Evolutionary conservation across 1,284 basidiomycete species (phyloP), one percentile per base, ranked within the genome.

Genomic region (Thecaphora frezii): DNA sequence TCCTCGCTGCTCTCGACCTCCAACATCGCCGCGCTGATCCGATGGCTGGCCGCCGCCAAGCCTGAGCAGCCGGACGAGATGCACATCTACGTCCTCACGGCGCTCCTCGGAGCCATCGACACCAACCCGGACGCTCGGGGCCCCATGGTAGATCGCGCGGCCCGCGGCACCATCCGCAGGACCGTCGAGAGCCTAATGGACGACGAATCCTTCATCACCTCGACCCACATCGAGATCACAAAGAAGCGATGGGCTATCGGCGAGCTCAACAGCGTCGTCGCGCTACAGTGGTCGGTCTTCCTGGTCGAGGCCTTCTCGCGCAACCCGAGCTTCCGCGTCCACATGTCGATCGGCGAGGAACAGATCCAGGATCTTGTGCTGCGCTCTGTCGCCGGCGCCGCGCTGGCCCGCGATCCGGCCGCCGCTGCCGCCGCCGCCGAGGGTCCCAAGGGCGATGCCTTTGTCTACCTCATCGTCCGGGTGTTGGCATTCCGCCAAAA

Each of bases 271-370:
- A 88, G 90, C 1, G 84, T 86, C 0, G 77, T 93, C 3, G 81
- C 88, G 12, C 83, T 97, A 28, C 89, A 91, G 69, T 96, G 91
- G 91, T 88, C 90, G 0, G 82, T 93, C 51, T 91, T 76, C 44
- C 45, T 76, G 16, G 66, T 66, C 19, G 68, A 76, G 16, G 67
- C 71, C 5, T 59, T 74, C 49, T 59, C 65, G 9, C 57, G 61
- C 18, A 69, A 66, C 37, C 55, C 75, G 1, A 59, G 60, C 51
- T 59, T 67, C 23, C 57, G 63, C 37, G 57, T 55, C n/a, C 67
- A 74, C 53, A 58, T 78, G 7, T 56, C 55, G 19, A 60, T 72
- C 37, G 60, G 65, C 1, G 58, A 68, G 39, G 73, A 77, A 22
- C 51, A 63, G 33, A 63, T 71, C 23, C 71, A 70, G 37, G 65